Conservation (phyloP, 192 early-diverging fungal species). For the Obelidium mucronatum region DNA sequence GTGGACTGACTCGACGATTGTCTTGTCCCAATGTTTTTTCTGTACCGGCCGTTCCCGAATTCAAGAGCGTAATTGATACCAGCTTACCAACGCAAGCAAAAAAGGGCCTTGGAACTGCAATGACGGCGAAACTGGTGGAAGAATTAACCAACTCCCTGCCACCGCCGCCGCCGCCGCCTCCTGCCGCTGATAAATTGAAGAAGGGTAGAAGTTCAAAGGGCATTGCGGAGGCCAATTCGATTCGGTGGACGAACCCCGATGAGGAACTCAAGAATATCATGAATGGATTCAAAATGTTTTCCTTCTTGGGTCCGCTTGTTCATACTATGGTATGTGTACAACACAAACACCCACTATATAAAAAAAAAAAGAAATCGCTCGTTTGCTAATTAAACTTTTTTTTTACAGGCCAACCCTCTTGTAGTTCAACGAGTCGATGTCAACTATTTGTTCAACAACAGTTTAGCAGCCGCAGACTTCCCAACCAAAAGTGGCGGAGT, state of each 20-base stretch:
- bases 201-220: background rate
- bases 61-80: background rate
- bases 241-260: slow-evolving; percentile 32
- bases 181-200: background rate
- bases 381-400: background rate
- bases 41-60: slow-evolving; percentile 19
- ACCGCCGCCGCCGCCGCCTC: background rate
- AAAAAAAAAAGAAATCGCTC: no score
- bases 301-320: slow-evolving; percentile 24
- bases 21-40: slow-evolving; percentile 25
- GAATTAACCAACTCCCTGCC: background rate
- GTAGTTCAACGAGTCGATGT: slow-evolving; percentile 23
- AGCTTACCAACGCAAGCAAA: background rate
- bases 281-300: slow-evolving; percentile 29
- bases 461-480: background rate
- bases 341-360: no score
- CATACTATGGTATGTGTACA: no score
- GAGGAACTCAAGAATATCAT: slow-evolving; percentile 31
- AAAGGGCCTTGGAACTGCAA: background rate
- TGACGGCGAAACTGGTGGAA: background rate
- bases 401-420: slow-evolving; percentile 12
- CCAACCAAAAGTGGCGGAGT: background rate
- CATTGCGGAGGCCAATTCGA: background rate
- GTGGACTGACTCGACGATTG: background rate
- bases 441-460: background rate